Conservation (phyloP, 495 filamentous ascomycete genomes). For the Neurospora sp. region DNA sequence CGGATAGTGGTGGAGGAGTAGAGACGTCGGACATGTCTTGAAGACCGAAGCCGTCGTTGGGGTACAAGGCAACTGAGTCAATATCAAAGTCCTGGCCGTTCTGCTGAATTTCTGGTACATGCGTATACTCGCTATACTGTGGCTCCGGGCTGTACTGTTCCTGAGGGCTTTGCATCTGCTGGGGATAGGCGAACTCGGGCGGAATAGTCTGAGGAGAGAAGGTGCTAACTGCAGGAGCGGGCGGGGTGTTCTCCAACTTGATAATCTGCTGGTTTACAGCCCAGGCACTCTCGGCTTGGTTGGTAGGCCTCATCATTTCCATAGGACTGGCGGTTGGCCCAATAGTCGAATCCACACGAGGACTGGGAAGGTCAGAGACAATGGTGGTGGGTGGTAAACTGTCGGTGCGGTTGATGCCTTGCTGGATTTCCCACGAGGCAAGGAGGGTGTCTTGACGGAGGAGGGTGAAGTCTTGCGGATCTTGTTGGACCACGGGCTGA, state of each 20-base stretch:
- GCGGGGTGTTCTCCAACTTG: constrained; percentile 31
- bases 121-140: constrained; percentile 3
- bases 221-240: constrained; percentile 7
- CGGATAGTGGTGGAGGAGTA: constrained; percentile 32
- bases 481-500: constrained; percentile 3
- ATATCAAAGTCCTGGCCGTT: constrained; percentile 7
- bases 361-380: constrained; percentile 20
- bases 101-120: constrained; percentile 11
- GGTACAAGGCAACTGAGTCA: neutral
- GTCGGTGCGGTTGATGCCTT: constrained; percentile 15
- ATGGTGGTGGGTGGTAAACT: constrained; percentile 21
- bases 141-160: constrained; percentile 12
- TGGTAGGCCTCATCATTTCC: constrained; percentile 38
- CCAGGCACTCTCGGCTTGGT: constrained; percentile 26
- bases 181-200: constrained; percentile 6
- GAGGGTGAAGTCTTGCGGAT: neutral
- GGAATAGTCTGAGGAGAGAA: neutral
- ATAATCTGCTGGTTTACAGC: constrained; percentile 29
- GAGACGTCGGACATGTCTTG: constrained; percentile 22
- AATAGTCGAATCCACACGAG: constrained; percentile 7
- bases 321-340: constrained; percentile 28
- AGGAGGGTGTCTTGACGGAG: neutral
- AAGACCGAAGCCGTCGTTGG: neutral
- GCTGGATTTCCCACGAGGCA: neutral
- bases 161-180: constrained; percentile 17